Base-by-base conservation (phyloP, 441 rosid species). In the Flueggea neowawraea region DNA sequence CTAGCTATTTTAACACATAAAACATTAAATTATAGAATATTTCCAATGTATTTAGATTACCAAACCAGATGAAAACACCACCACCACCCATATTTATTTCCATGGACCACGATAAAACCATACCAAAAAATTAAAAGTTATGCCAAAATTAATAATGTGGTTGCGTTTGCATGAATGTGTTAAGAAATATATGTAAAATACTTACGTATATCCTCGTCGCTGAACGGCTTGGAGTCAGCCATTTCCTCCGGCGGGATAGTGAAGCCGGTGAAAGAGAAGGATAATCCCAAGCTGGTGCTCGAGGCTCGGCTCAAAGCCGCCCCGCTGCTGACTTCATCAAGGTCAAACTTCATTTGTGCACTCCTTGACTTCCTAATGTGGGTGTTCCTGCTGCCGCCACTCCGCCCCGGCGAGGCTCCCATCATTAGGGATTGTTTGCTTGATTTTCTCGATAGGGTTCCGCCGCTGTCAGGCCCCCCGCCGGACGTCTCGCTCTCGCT, bases 281-380 rank as follows among this genome's bases (percentile, higher is more conserved):
- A 90, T 33, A 93, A 66, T 43, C 97, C 97, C 5, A 93, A 69
- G 73, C 97, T 90, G 17, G 98, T 96, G 41, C 98, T 93, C 0
- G 98, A 93, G 4, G 97, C 98, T 52, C 98, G 84, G 76, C 98
- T 93, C 22, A 93, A 68, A 12, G 96, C 98, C 0, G 96, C 96
- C 0, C 98, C 95, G 43, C 85, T 88, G 77, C 74, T 84, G 28
- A 93, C 70, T 6, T 90, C 97, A 1, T 93, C 97, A 57, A 81
- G 53, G 57, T 85, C 95, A 3, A 84, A 52, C 76, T 81, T 90
- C 60, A 85, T 62, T 52, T 93, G 98, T 16, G 92, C 93, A 47
- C 98, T 93, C 67, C 97, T 72, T 0, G 96, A 80, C 81, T 93
- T 93, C 72, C 97, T 75, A 51, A 90, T 90, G 72, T 90, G 90